Conservation (phyloP, 1,284 basidiomycete genomes). For the Malassezia sympodialis region DNA sequence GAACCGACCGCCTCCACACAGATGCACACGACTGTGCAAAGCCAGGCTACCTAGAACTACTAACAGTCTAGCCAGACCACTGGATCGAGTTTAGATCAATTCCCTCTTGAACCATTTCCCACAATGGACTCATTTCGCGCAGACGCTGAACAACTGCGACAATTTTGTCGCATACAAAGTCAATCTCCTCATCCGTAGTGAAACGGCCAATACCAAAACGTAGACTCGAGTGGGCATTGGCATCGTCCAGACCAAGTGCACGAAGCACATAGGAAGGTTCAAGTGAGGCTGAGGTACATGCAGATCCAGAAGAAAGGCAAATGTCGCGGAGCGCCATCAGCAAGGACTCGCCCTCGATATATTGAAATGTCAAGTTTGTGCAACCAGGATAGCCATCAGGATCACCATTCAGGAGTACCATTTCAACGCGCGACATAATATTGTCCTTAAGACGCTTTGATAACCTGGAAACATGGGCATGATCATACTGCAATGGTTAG, state of each 20-base stretch:
- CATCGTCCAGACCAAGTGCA: constrained; percentile 83
- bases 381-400: constrained; percentile 58
- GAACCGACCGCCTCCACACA: neutral
- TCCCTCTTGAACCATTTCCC: constrained; percentile 54
- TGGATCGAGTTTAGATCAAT: constrained; percentile 86
- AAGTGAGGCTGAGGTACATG: constrained; percentile 93
- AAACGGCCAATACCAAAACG: constrained; percentile 97
- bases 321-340: constrained; percentile 97
- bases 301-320: constrained; percentile 91
- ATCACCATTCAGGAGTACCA: constrained; percentile 90
- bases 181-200: constrained; percentile 93
- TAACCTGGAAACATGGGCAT: constrained; percentile 64
- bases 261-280: constrained; percentile 97
- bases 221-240: constrained; percentile 96
- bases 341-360: constrained; percentile 93
- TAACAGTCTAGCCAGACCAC: constrained; percentile 57
- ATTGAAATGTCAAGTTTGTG: constrained; percentile 89
- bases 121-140: constrained; percentile 57
- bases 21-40: neutral
- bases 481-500: constrained; percentile 58
- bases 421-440: constrained; percentile 72
- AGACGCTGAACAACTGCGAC: constrained; percentile 67
- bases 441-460: constrained; percentile 72
- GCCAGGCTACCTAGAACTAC: neutral
- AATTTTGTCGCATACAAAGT: constrained; percentile 84